phyloP scores from a whole-genome alignment of 805 yeast species.

The Yarrowia yakushimensis region DNA sequence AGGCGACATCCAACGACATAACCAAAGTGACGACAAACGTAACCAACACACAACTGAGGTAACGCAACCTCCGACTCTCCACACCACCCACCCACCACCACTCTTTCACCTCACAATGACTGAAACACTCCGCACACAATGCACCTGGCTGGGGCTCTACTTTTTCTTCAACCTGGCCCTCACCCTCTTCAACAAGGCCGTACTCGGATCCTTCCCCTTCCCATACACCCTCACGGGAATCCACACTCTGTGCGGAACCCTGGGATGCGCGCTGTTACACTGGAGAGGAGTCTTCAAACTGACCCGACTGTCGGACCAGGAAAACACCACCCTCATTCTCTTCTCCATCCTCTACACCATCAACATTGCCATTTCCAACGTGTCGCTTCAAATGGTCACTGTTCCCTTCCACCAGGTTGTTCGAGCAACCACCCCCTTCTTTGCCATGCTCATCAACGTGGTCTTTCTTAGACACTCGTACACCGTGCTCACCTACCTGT shows the following conservation, averaged over 20 bases:
- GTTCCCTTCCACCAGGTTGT: constrained; percentile 36
- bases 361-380: constrained; percentile 35
- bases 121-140: constrained; percentile 15
- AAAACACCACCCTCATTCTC: constrained; percentile 31
- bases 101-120: background rate
- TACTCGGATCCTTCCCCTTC: constrained; percentile 35
- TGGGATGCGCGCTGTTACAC: constrained; percentile 33
- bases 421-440: constrained; percentile 35
- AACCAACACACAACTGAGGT: too few relatives aligned
- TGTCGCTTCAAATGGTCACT: constrained; percentile 34
- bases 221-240: constrained; percentile 35
- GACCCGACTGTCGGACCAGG: constrained; percentile 32
- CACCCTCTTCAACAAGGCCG: constrained; percentile 34
- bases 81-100: background rate
- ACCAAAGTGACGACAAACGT: background rate
- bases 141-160: constrained; percentile 33
- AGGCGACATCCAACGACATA: too few relatives aligned
- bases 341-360: constrained; percentile 34
- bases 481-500: constrained; percentile 32
- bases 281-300: constrained; percentile 31
- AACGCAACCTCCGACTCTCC: too few relatives aligned
- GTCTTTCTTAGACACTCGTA: constrained; percentile 32
- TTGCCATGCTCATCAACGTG: constrained; percentile 34
- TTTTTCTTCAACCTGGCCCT: constrained; percentile 35
- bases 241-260: constrained; percentile 33